Percentiles rank a stretch among this genome's conserved stretches.
Conservation (phyloP, 495 filamentous ascomycete species). For the Usnea hakonensis region DNA sequence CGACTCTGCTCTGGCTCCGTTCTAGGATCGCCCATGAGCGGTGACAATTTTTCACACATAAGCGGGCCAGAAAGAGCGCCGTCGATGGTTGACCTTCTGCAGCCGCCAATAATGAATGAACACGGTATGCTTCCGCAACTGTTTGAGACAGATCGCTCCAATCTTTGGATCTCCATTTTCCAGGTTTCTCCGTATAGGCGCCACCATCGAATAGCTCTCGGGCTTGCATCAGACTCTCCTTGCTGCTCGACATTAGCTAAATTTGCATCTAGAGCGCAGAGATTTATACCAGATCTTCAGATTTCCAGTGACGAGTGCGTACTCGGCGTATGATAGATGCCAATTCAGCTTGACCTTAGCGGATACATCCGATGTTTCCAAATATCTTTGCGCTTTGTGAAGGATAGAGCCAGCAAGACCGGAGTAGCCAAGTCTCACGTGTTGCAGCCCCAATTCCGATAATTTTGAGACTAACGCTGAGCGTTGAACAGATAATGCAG, state of each 20-base stretch:
- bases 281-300: conserved; percentile 26
- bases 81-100: conserved; percentile 54
- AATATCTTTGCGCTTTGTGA: conserved; percentile 46
- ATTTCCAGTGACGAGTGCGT: conserved; percentile 60
- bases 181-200: background rate
- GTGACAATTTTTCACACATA: conserved; percentile 57
- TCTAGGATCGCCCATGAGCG: conserved; percentile 64
- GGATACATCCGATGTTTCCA: conserved; percentile 33
- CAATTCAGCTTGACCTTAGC: conserved; percentile 45
- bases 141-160: conserved; percentile 17
- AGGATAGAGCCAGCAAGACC: conserved; percentile 62
- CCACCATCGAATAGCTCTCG: background rate
- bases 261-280: background rate
- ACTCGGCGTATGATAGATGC: conserved; percentile 67
- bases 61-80: conserved; percentile 58
- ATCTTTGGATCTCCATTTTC: conserved; percentile 7
- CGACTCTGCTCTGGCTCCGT: conserved; percentile 32
- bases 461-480: conserved; percentile 50
- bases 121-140: conserved; percentile 45
- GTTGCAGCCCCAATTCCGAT: conserved; percentile 58
- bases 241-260: conserved; percentile 12
- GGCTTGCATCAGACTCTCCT: conserved; percentile 42
- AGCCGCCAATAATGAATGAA: conserved; percentile 57
- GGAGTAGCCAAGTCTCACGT: conserved; percentile 69
- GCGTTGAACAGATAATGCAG: conserved; percentile 41